These are phyloP conservation scores for Zoysia japonica DNA, from an alignment of 176 grass and related monocot genomes.

Conservation along the genomic window DNA sequence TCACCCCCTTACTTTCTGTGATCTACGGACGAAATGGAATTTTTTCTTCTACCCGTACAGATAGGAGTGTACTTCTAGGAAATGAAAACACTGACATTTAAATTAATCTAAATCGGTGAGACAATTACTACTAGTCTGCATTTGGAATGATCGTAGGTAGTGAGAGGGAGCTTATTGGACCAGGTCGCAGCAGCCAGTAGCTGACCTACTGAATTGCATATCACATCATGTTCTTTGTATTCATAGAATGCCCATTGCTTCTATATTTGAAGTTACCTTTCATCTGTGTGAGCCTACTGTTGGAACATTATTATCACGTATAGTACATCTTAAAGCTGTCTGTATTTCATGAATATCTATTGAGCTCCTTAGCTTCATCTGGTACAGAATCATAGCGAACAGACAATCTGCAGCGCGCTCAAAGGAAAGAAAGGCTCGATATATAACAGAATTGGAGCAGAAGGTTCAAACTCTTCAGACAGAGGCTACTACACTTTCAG, in stretches of 20 bases:
- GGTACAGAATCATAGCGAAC: slow-evolving; percentile 85
- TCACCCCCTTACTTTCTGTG: slow-evolving; percentile 15
- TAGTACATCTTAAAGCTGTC: slow-evolving; percentile 1
- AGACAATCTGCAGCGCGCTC: slow-evolving; percentile 92
- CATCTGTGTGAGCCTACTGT: background rate
- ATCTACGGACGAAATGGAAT: background rate
- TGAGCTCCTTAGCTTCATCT: slow-evolving; percentile 28
- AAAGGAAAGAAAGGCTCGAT: slow-evolving; percentile 89
- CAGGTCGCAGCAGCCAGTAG: slow-evolving; percentile 15
- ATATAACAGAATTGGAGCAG: slow-evolving; percentile 83
- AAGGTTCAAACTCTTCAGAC: slow-evolving; percentile 90
- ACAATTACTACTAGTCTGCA: background rate
- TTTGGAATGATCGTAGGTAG: slow-evolving; percentile 30
- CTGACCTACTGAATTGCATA: slow-evolving; percentile 31
- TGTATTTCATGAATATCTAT: slow-evolving; percentile 6
- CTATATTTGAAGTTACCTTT: background rate
- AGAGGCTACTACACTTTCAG: slow-evolving; percentile 77
- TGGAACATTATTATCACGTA: background rate
- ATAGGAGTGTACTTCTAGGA: background rate
- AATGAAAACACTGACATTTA: background rate
- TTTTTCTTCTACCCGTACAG: background rate
- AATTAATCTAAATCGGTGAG: slow-evolving; percentile 1
- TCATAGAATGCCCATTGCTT: background rate
- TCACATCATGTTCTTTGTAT: background rate
- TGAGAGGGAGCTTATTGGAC: slow-evolving; percentile 33